Evolutionary conservation across 1,284 basidiomycete genomes (phyloP).

Genomic region (Pseudozyma thailandica): DNA sequence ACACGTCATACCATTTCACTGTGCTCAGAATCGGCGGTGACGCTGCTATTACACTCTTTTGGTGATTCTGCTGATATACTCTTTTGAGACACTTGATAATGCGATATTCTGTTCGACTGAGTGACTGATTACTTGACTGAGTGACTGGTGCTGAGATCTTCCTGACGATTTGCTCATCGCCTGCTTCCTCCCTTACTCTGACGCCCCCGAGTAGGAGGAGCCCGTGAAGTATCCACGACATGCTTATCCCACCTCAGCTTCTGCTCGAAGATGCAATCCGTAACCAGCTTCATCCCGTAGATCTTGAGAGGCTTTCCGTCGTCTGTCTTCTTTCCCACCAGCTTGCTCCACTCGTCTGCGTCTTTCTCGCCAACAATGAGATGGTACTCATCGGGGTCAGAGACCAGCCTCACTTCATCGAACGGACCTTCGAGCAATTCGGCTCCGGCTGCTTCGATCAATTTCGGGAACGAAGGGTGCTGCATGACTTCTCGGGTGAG

Average conservation of each 20-base stretch:
- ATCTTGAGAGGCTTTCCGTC: conserved; percentile 25
- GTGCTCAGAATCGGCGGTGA: too few species aligned
- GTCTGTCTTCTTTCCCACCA: conserved; percentile 14
- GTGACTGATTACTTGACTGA: too few species aligned
- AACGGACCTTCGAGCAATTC: conserved; percentile 17
- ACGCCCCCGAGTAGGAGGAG: conserved; percentile 21
- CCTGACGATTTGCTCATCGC: not conserved
- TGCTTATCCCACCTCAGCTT: conserved; percentile 38
- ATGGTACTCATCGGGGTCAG: conserved; percentile 30
- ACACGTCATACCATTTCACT: too few species aligned
- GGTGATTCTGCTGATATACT: too few species aligned
- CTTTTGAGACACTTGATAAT: too few species aligned
- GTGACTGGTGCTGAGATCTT: too few species aligned
- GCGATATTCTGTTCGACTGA: too few species aligned
- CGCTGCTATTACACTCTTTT: too few species aligned
- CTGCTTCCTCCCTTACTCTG: conserved; percentile 1
- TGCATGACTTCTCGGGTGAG: conserved; percentile 37
- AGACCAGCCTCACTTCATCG: conserved; percentile 25
- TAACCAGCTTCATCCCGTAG: conserved; percentile 36
- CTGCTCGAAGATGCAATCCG: conserved; percentile 40
- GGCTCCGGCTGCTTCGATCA: conserved; percentile 37
- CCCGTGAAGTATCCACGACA: conserved; percentile 7
- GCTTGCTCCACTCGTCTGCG: conserved; percentile 23
- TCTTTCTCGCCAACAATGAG: conserved; percentile 31
- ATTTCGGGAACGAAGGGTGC: conserved; percentile 18